Evolutionary conservation across 1,284 basidiomycete species (phyloP), one percentile per base, ranked within the genome.

Genomic region (Calocybe gambosa): DNA sequence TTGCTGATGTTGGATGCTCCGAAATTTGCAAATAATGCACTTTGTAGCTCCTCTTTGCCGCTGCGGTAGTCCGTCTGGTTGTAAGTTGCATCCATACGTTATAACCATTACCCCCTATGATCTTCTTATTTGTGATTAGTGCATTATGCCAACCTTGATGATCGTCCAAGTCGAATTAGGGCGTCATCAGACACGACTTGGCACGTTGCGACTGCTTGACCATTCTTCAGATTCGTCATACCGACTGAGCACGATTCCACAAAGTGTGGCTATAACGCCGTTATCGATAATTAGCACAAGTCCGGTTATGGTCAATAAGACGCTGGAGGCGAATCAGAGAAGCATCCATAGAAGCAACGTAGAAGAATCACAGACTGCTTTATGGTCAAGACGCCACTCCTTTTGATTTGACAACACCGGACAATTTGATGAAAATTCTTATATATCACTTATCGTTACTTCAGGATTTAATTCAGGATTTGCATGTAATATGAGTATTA

Each of bases 61-160:
- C 40, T 4, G 46, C 45, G 29, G n/a, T 37, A 3, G 23, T 50
- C 23, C 50, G 54, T 2, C 13, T 53, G 16, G 51, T 55, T 39
- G 54, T 51, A 9, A 38, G 51, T 47, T 2, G 9, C 25, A 40
- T 13, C 18, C 25, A 28, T 40, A 28, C 9, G 15, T 12, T 15
- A 13, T 26, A 2, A 7, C 38, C 38, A n/a, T 13, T n/a, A 4
- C 6, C 13, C 12, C 6, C 13, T 31, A 31, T 31, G 12, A 36
- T 36, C 12, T 18, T 8, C 18, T 18, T 16, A 31, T n/a, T 31
- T 3, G 13, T 8, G 12, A n/a, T 12, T 36, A 55, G 56, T 52
- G 54, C 29, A 55, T 57, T 18, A 50, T 54, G 46, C 54, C 56
- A 18, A 49, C 52, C 16, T 42, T 54, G 18, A 52, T 57, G 46